These are phyloP conservation scores for Fusarium coffeatum DNA, from an alignment of 2,329 filamentous ascomycete species.

Conservation along the genomic window DNA sequence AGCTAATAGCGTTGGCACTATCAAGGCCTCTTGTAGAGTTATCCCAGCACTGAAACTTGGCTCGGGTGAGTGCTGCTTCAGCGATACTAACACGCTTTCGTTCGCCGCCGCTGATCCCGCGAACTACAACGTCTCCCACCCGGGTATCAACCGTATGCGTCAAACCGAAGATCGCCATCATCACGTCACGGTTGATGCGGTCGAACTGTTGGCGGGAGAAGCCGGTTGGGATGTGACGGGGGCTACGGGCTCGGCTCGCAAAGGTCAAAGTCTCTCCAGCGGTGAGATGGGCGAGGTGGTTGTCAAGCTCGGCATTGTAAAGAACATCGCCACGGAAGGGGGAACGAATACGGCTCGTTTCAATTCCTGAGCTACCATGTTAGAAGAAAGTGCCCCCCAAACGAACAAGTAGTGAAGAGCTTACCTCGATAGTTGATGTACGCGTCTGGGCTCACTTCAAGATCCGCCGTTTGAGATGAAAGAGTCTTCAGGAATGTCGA, in stretches of 20 bases:
- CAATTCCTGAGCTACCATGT: constrained; percentile 39
- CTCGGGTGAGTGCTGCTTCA: constrained; percentile 63
- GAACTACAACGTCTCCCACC: constrained; percentile 75
- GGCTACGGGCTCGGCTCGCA: constrained; percentile 70
- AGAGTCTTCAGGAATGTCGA: constrained; percentile 69
- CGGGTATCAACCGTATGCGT: constrained; percentile 77
- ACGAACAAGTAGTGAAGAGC: neutral
- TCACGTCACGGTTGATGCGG: constrained; percentile 59
- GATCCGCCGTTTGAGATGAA: constrained; percentile 60
- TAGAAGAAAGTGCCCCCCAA: accelerated
- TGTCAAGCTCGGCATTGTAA: constrained; percentile 73
- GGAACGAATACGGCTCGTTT: constrained; percentile 52
- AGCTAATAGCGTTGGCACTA: constrained; percentile 46
- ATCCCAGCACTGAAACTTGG: constrained; percentile 49
- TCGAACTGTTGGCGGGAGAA: constrained; percentile 28
- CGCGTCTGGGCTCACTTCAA: constrained; percentile 38
- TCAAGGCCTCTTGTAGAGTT: constrained; percentile 48
- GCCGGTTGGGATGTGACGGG: constrained; percentile 60
- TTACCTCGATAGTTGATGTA: constrained; percentile 65
- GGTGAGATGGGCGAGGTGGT: constrained; percentile 74
- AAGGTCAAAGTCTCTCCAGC: constrained; percentile 74
- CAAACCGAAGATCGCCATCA: constrained; percentile 82
- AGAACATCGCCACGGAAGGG: constrained; percentile 66
- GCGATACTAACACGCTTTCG: constrained; percentile 82
- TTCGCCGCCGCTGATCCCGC: constrained; percentile 82